Percentiles rank a stretch among this genome's conserved stretches.
phyloP scores from a whole-genome alignment of 495 filamentous ascomycete genomes.

The Saxophila tyrrhenica region DNA sequence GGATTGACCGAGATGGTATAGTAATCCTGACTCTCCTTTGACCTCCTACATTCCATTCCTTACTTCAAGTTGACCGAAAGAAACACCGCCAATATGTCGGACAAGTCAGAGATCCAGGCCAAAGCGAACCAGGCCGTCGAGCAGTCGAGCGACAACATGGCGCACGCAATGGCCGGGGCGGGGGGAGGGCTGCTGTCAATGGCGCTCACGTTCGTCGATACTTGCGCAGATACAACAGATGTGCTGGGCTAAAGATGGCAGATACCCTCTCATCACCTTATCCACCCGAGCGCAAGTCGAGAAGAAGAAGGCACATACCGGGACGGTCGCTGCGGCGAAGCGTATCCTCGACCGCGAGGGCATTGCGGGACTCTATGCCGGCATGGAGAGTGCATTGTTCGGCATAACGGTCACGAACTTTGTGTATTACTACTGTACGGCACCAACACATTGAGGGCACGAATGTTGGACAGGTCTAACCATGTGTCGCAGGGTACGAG shows the following conservation, averaged over 20 bases:
- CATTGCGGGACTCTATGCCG: constrained; percentile 73
- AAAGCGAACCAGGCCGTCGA: neutral
- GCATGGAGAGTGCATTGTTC: constrained; percentile 82
- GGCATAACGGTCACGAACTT: constrained; percentile 98
- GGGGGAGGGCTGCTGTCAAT: constrained; percentile 88
- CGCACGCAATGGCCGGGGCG: constrained; percentile 76
- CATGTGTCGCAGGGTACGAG: constrained; percentile 57
- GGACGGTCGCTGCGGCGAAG: constrained; percentile 66
- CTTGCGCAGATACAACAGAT: constrained; percentile 3
- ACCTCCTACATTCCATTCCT: neutral
- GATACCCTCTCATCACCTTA: constrained; percentile 92
- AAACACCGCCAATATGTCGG: neutral
- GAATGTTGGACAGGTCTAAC: neutral
- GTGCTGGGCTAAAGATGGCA: constrained; percentile 25
- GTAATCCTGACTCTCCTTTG: neutral
- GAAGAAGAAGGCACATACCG: constrained; percentile 77
- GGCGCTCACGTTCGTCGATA: constrained; percentile 64
- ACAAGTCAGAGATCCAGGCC: neutral
- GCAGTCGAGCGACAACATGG: constrained; percentile 64
- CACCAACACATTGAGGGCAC: neutral
- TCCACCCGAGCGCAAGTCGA: constrained; percentile 97
- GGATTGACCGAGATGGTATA: neutral
- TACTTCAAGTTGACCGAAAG: neutral
- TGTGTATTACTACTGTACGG: constrained; percentile 93
- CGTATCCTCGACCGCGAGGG: constrained; percentile 89